phyloP scores from a whole-genome alignment of 2,329 filamentous ascomycete genomes.

The Neoscytalidium dimidiatum region DNA sequence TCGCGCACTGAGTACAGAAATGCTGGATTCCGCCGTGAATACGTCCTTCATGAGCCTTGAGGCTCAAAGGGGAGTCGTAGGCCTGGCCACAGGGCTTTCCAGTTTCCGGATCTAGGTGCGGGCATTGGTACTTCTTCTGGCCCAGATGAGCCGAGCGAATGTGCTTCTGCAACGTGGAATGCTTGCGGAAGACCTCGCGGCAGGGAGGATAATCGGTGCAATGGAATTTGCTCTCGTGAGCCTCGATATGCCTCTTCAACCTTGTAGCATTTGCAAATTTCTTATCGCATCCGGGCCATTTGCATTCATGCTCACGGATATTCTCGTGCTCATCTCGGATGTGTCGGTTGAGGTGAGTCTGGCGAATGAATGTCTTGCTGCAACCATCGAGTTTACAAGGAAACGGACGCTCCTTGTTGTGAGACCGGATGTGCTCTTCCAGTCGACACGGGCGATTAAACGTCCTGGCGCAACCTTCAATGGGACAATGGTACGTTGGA shows the following conservation, averaged over 20 bases:
- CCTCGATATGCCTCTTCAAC: conserved; percentile 73
- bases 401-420: conserved; percentile 82
- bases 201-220: conserved; percentile 73
- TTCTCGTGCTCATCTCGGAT: conserved; percentile 75
- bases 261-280: conserved; percentile 79
- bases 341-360: conserved; percentile 84
- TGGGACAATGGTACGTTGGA: conserved; percentile 74
- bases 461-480: conserved; percentile 72
- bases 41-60: conserved; percentile 70
- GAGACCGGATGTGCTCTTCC: conserved; percentile 77
- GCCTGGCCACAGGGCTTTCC: conserved; percentile 62
- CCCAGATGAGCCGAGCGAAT: conserved; percentile 74
- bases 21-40: conserved; percentile 71
- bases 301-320: conserved; percentile 69
- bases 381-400: conserved; percentile 70
- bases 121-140: conserved; percentile 71
- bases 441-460: conserved; percentile 87
- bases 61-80: conserved; percentile 71
- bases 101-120: conserved; percentile 55
- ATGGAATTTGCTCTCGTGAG: conserved; percentile 74
- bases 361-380: conserved; percentile 80
- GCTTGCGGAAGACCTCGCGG: conserved; percentile 80
- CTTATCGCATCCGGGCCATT: conserved; percentile 73
- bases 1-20: conserved; percentile 74
- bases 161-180: conserved; percentile 81